Evolutionary conservation across 164 flowering plant genomes (phyloP).

Genomic region (Stephania cephalantha): DNA sequence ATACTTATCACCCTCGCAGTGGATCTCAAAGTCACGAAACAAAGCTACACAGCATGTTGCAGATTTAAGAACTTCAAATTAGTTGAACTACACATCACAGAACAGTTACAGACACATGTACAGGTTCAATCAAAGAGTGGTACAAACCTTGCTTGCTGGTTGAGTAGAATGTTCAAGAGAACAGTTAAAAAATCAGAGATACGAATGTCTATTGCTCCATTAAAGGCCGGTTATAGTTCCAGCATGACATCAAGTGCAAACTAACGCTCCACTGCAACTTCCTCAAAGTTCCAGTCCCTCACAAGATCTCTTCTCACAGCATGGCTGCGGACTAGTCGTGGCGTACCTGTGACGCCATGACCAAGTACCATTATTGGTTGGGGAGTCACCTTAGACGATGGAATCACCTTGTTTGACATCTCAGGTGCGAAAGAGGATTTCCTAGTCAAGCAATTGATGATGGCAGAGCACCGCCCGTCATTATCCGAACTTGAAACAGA

Average conservation of each 20-base stretch:
- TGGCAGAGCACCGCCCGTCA: conserved; percentile 70
- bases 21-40: background rate
- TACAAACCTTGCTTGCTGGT: background rate
- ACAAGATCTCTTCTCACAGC: conserved; percentile 88
- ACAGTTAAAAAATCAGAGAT: background rate
- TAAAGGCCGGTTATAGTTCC: background rate
- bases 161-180: conserved; percentile 3
- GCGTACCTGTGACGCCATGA: conserved; percentile 43
- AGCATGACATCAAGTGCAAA: background rate
- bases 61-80: background rate
- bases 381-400: conserved; percentile 77
- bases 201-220: conserved; percentile 16
- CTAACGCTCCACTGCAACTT: conserved; percentile 45
- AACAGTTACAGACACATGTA: background rate
- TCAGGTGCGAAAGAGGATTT: conserved; percentile 31
- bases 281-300: conserved; percentile 87
- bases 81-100: background rate
- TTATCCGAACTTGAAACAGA: conserved; percentile 79
- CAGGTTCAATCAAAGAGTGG: conserved; percentile 5
- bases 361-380: conserved; percentile 41
- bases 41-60: background rate
- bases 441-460: conserved; percentile 52
- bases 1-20: background rate
- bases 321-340: conserved; percentile 70
- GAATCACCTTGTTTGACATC: conserved; percentile 21